Evolutionary conservation across 148 eudicot species (phyloP), one percentile per base, ranked within the genome.

Genomic region (Camellia granthamiana): DNA sequence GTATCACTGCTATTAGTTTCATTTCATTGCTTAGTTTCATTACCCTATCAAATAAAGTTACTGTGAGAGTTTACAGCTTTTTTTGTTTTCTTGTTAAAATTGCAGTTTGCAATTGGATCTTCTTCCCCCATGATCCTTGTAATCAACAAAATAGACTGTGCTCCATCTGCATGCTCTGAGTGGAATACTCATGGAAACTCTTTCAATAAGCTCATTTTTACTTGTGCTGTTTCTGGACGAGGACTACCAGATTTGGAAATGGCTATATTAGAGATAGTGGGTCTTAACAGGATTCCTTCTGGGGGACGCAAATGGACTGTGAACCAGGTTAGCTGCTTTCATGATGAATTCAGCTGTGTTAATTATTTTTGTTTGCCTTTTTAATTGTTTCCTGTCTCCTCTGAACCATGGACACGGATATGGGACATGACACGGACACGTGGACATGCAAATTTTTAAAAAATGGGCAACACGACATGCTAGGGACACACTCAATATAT

Each of bases 141-240:
- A 78, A 79, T 93, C 87, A 96, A 96, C 85, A 96, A 93, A 82
- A 86, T 96, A 78, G 99, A 96, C 82, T 87, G 97, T 80, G 90
- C 88, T 77, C 79, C 85, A 76, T 84, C 88, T 54, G 47, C 81
- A 30, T 21, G 70, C 38, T 63, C 74, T 58, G 88, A 89, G 43
- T 88, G 89, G 86, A 69, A 74, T 74, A 81, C 55, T 51, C 64
- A 78, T 30, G 84, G 64, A 55, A 55, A 74, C 62, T 72, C 81
- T 64, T 93, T 96, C 79, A 79, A 80, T 80, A 90, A 85, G 83
- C 83, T 80, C 70, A 85, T 96, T 74, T 87, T 79, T 81, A 93
- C 99, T 61, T 96, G 93, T 86, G 98, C 98, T 52, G 91, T 96
- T 74, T 92, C 88, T 75, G 99, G 97, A 81, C 86, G 90, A 83